These are phyloP conservation scores for Penstemon barbatus DNA, from an alignment of 257 asterid species.

Conservation along the genomic window DNA sequence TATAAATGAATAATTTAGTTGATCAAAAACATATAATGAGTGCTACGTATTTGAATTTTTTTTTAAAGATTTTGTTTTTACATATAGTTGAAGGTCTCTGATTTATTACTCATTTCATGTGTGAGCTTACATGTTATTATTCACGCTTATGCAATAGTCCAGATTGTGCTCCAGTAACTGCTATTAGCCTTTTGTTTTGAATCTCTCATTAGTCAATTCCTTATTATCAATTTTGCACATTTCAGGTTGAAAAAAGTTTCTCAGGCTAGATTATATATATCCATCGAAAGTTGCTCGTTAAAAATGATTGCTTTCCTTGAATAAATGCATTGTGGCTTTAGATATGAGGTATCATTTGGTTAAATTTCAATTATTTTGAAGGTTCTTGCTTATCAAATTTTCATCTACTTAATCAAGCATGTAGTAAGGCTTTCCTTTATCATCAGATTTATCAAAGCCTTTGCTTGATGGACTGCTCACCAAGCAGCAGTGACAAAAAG, in stretches of 20 bases:
- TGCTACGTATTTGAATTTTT: neutral
- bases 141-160: too few species aligned
- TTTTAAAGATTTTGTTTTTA: neutral
- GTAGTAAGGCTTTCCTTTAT: neutral
- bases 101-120: neutral
- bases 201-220: neutral
- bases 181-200: too few species aligned
- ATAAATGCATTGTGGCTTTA: conserved; percentile 41
- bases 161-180: too few species aligned
- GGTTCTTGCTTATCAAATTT: neutral
- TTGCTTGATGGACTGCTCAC: conserved; percentile 67
- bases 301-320: neutral
- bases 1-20: conserved; percentile 18
- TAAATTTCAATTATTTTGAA: neutral
- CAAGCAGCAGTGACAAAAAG: conserved; percentile 55
- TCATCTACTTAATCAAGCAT: neutral
- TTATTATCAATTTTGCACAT: conserved; percentile 8
- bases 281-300: neutral
- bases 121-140: neutral
- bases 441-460: conserved; percentile 48
- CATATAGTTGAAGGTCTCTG: too few species aligned
- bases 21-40: neutral
- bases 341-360: conserved; percentile 60
- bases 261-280: neutral
- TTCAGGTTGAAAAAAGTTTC: conserved; percentile 30